A percentile compares a stretch with the other conserved stretches of the same genome.
phyloP scores from a whole-genome alignment of 768 basidiomycete genomes.

The Leccinum longicurvipes region DNA sequence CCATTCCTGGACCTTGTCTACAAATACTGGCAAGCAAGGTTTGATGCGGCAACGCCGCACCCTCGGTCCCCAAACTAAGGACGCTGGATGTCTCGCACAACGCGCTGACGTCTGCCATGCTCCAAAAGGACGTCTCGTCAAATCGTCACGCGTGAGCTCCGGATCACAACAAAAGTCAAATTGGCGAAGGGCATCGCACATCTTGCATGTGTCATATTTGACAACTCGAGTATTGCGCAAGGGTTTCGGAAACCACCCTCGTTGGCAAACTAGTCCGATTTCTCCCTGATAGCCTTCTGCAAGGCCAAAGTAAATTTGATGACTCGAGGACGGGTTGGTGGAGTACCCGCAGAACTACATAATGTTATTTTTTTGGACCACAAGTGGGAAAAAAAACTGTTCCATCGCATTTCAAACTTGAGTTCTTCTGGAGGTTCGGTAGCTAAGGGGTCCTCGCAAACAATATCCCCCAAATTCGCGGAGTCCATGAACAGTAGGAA shows the following conservation, averaged over 20 bases:
- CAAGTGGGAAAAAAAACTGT: constrained; percentile 82
- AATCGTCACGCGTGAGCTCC: constrained; percentile 64
- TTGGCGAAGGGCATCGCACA: constrained; percentile 81
- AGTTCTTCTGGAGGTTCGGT: constrained; percentile 67
- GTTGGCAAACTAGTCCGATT: constrained; percentile 77
- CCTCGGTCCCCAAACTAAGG: no score
- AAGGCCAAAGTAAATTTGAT: constrained; percentile 76
- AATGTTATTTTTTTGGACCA: constrained; percentile 77
- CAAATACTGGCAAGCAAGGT: no score
- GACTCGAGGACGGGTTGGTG: constrained; percentile 78
- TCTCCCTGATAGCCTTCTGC: constrained; percentile 80
- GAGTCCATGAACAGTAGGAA: no score
- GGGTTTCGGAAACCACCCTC: constrained; percentile 90
- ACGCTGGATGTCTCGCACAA: no score
- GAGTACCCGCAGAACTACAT: constrained; percentile 62
- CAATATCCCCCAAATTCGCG: constrained; percentile 87
- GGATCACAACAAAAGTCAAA: constrained; percentile 95
- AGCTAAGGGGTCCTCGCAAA: constrained; percentile 76
- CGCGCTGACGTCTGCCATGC: no score
- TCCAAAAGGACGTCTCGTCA: no score
- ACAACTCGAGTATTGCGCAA: constrained; percentile 80
- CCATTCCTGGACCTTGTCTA: no score
- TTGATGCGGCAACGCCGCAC: no score
- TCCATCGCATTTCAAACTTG: constrained; percentile 84
- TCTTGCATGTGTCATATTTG: constrained; percentile 84